Evolutionary conservation across 1,139 yeast species (phyloP).

Genomic region (Yamadazyma triangularis): DNA sequence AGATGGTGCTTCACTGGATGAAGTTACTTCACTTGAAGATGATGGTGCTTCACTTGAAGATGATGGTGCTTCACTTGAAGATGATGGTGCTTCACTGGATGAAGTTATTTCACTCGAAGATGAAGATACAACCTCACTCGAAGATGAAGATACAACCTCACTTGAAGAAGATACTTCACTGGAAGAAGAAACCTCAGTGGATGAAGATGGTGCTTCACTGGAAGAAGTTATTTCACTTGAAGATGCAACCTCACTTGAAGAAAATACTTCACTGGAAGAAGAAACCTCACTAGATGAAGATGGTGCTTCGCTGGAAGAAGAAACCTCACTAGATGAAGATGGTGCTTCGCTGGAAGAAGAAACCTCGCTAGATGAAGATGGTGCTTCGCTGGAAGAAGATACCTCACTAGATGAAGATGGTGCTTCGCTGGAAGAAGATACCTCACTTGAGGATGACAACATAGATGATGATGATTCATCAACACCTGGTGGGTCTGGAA

Average conservation of each 20-base stretch:
- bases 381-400: slow-evolving; percentile 1
- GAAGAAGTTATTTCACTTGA: slow-evolving; percentile 1
- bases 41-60: neutral
- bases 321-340: slow-evolving; percentile 1
- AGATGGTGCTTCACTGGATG: slow-evolving; percentile 4
- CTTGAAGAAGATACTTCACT: slow-evolving; percentile 3
- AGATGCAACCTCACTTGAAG: slow-evolving; percentile 1
- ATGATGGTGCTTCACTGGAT: neutral
- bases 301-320: slow-evolving; percentile 2
- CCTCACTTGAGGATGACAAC: slow-evolving; percentile 3
- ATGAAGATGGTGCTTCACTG: slow-evolving; percentile 1
- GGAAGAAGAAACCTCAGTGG: slow-evolving; percentile 2
- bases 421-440: neutral
- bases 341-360: slow-evolving; percentile 1
- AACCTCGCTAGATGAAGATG: slow-evolving; percentile 1
- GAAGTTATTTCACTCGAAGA: neutral
- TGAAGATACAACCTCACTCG: neutral
- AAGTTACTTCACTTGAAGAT: slow-evolving; percentile 1
- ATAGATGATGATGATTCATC: slow-evolving; percentile 7
- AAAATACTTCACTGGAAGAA: slow-evolving; percentile 1
- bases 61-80: neutral
- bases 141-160: neutral
- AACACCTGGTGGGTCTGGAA: slow-evolving; percentile 10
- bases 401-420: slow-evolving; percentile 1
- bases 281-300: slow-evolving; percentile 1